Percentiles rank a stretch among this genome's conserved stretches.
Conservation (phyloP, 331 rosid genomes). For the Pyrus hybrid region DNA sequence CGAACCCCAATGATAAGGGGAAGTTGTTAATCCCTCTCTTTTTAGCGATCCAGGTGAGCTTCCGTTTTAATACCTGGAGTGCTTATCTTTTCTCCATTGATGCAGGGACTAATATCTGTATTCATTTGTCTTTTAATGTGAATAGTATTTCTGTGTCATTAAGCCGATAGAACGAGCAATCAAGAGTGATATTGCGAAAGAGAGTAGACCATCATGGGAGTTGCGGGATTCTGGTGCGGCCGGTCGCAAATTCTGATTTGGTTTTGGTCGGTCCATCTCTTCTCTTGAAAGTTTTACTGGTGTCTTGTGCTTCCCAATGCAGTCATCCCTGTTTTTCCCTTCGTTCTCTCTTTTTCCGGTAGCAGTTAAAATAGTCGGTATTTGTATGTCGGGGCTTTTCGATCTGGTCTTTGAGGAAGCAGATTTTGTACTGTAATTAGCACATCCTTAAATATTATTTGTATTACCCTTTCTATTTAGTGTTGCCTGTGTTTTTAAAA, state of each 20-base stretch:
- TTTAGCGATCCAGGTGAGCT: conserved; percentile 54
- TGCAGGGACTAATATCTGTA: background rate
- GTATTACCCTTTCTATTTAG: background rate
- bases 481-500: background rate
- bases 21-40: conserved; percentile 74
- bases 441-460: background rate
- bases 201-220: conserved; percentile 79
- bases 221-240: conserved; percentile 25
- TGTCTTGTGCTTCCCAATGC: background rate
- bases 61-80: background rate
- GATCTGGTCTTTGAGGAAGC: conserved; percentile 6
- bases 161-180: conserved; percentile 67
- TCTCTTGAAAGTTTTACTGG: background rate
- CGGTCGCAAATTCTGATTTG: conserved; percentile 28
- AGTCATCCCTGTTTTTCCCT: background rate
- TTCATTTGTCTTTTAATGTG: background rate
- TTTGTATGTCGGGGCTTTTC: background rate
- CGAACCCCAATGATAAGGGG: conserved; percentile 87
- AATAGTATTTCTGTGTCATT: conserved; percentile 52
- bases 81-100: background rate
- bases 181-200: conserved; percentile 45
- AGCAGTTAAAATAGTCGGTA: conserved; percentile 9
- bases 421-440: background rate
- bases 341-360: background rate
- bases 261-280: background rate